Percentiles rank a stretch among this genome's conserved stretches.
These are phyloP conservation scores for Citrus unshiu DNA, from an alignment of 345 rosid species.

Conservation along the genomic window DNA sequence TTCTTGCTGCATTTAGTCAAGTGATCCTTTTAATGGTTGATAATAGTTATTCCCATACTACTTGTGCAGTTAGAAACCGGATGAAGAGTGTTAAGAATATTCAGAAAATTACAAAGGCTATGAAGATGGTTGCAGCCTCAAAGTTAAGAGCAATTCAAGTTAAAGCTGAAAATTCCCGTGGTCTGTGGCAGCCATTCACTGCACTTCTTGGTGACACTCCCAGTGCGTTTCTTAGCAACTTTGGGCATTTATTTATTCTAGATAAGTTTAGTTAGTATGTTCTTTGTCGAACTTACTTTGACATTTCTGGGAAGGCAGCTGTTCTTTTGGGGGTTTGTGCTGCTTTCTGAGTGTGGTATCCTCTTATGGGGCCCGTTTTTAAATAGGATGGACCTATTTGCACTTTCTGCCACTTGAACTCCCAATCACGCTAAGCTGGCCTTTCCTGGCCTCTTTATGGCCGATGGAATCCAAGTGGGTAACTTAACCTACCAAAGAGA, in stretches of 20 bases:
- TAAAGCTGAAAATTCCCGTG: slow-evolving; percentile 94
- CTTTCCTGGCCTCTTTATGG: background rate
- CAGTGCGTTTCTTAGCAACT: slow-evolving; percentile 31
- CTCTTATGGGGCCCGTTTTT: background rate
- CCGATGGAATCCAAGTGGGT: background rate
- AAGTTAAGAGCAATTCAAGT: slow-evolving; percentile 84
- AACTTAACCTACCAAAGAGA: background rate
- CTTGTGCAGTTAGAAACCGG: slow-evolving; percentile 76
- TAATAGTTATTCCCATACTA: slow-evolving; percentile 8
- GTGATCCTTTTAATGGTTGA: background rate
- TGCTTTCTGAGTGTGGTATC: background rate
- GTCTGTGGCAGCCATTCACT: slow-evolving; percentile 91
- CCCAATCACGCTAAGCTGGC: background rate
- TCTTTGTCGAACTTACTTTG: background rate
- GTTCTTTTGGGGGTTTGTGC: background rate
- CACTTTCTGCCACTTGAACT: background rate
- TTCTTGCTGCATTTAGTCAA: background rate
- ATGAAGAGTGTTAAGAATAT: slow-evolving; percentile 99
- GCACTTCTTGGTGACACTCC: slow-evolving; percentile 77
- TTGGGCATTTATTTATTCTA: background rate
- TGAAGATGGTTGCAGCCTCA: slow-evolving; percentile 99
- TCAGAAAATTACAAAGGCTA: slow-evolving; percentile 97
- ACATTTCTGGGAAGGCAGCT: background rate
- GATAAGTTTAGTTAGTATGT: background rate
- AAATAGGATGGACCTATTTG: background rate